Evolutionary conservation across 1,139 yeast genomes (phyloP), one percentile per base, ranked within the genome.

Genomic region (Taphrina deformans): DNA sequence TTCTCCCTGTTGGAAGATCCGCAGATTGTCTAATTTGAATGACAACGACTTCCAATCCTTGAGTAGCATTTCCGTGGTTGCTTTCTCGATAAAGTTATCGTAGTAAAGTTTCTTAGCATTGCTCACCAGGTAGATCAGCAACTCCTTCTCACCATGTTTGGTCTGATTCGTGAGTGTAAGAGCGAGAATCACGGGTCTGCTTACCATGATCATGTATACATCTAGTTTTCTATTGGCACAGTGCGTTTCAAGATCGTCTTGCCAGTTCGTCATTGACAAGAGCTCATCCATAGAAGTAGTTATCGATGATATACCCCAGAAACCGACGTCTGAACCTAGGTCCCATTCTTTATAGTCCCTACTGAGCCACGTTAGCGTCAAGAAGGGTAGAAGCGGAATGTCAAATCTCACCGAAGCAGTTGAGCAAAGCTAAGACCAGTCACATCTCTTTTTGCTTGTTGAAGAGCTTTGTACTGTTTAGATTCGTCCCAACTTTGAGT

Each of bases 271-370:
- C 21, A 65, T 67, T 14, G 61, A 46, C n/a, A 48, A 26, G 38
- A 62, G 70, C 0, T 88, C 71, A 86, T 89, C 86, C n/a, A 77
- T 76, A 50, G 87, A 75, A 0, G 91, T 80, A 73, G 84, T 85
- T 1, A 88, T 89, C 21, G 87, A 78, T 0, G 97, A 87, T 63
- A 93, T 83, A 71, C 91, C 86, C 0, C 97, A 98, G 35, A 89
- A 79, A 7, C 73, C 75, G 33, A 71, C 71, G 5, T 60, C 76
- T 12, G 75, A 74, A 1, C 70, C 71, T 67, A 83, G 83, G 2
- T 75, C 77, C 78, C 88, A 91, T 71, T 85, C 86, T 73, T 92
- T 92, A 75, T 88, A 92, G 73, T 92, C 99, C 74, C 90, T 91
- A 53, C 86, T 78, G 55, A 12, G 18, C 14, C 35, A 7, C 14